phyloP scores from a whole-genome alignment of 306 rosid genomes.

The Carpinus viminea region DNA sequence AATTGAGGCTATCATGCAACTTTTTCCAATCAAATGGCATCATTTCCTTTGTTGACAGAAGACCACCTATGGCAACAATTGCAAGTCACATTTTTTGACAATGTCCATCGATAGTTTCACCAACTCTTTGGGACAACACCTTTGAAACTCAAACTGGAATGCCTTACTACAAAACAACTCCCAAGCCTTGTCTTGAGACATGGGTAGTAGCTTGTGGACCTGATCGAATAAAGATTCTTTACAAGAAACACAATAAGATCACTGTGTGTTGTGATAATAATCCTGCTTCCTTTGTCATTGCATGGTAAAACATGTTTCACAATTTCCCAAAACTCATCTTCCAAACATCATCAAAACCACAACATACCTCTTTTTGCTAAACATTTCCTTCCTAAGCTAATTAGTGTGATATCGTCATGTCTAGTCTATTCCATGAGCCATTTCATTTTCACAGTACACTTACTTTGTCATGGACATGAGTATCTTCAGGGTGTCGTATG shows the following conservation, averaged over 20 bases:
- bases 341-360: conserved; percentile 1
- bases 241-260: background rate
- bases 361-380: conserved; percentile 2
- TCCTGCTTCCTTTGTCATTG: background rate
- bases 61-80: conserved; percentile 19
- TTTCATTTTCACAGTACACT: background rate
- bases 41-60: conserved; percentile 10
- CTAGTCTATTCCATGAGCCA: background rate
- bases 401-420: background rate
- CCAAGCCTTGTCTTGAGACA: background rate
- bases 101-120: background rate
- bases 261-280: background rate
- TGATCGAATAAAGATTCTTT: background rate
- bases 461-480: background rate
- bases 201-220: background rate
- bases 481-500: background rate
- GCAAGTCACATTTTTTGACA: conserved; percentile 14
- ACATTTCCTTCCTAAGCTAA: background rate
- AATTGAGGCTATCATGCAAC: conserved; percentile 1
- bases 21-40: conserved; percentile 12
- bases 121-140: background rate
- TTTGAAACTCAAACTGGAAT: background rate
- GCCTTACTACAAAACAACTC: background rate
- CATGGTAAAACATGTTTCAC: conserved; percentile 2
- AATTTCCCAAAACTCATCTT: conserved; percentile 2